Conservation (phyloP, 495 filamentous ascomycete genomes). For the Massariosphaeria phaeospora region DNA sequence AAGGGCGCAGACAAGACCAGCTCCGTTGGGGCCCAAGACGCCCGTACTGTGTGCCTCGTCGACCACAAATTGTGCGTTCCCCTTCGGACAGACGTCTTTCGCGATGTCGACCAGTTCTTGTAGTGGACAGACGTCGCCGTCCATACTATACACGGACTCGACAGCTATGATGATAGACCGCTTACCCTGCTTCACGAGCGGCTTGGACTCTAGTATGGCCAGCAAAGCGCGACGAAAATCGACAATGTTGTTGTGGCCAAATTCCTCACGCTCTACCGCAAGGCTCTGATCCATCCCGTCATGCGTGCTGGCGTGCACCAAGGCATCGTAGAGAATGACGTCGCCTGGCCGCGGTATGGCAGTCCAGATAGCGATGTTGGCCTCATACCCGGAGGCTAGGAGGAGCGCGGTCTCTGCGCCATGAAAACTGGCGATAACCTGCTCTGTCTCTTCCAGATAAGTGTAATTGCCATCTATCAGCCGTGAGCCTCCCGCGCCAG, state of each 20-base stretch:
- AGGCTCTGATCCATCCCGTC: conserved; percentile 15
- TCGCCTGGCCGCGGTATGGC: conserved; percentile 64
- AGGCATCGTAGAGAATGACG: conserved; percentile 48
- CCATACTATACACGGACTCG: conserved; percentile 31
- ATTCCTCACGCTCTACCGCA: neutral
- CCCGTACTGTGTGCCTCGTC: conserved; percentile 15
- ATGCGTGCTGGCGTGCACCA: conserved; percentile 25
- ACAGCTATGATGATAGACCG: conserved; percentile 21
- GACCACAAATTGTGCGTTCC: conserved; percentile 7
- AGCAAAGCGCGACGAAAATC: conserved; percentile 1
- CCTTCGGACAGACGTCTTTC: conserved; percentile 49
- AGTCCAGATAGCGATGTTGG: conserved; percentile 62
- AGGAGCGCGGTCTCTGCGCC: conserved; percentile 55
- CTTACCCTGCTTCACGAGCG: neutral
- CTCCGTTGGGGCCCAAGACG: conserved; percentile 1
- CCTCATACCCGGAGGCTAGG: conserved; percentile 71
- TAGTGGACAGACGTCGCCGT: conserved; percentile 25
- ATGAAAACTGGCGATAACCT: conserved; percentile 60
- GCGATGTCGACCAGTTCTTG: conserved; percentile 51
- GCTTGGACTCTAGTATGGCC: neutral
- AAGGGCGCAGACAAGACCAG: neutral
- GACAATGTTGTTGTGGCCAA: conserved; percentile 18
- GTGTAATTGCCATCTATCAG: conserved; percentile 64
- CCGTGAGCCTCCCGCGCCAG: conserved; percentile 48
- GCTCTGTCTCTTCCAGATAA: conserved; percentile 59